Conservation (phyloP, 208 protist genomes). For the Porcisia hertigi region DNA sequence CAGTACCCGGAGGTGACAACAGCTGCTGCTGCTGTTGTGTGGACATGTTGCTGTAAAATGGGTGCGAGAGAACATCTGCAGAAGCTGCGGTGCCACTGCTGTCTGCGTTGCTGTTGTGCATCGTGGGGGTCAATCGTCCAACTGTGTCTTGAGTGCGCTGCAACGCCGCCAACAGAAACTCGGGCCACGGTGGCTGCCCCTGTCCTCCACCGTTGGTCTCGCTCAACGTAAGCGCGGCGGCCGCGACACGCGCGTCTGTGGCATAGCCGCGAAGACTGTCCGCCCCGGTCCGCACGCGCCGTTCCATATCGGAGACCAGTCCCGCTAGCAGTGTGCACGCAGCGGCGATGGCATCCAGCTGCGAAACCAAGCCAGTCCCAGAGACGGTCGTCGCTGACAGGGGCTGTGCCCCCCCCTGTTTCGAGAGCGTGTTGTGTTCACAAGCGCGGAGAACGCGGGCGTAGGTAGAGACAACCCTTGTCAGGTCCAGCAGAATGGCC, state of each 20-base stretch:
- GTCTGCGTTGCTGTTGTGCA: neutral
- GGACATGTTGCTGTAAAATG: slow-evolving; percentile 15
- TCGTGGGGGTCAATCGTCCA: slow-evolving; percentile 9
- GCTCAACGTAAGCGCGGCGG: slow-evolving; percentile 10
- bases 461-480: slow-evolving; percentile 37
- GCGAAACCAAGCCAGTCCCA: slow-evolving; percentile 15
- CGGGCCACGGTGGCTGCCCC: slow-evolving; percentile 27
- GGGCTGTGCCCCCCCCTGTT: neutral
- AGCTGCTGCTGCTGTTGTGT: slow-evolving; percentile 15
- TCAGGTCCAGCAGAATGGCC: slow-evolving; percentile 59
- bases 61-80: slow-evolving; percentile 13
- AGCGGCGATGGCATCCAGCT: slow-evolving; percentile 35
- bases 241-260: slow-evolving; percentile 50
- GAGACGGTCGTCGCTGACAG: neutral
- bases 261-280: slow-evolving; percentile 60
- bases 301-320: slow-evolving; percentile 67
- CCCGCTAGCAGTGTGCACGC: slow-evolving; percentile 56
- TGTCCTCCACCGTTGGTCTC: slow-evolving; percentile 1
- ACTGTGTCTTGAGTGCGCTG: slow-evolving; percentile 28
- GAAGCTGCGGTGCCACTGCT: neutral
- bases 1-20: neutral
- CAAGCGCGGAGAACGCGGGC: slow-evolving; percentile 16
- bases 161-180: slow-evolving; percentile 23
- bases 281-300: slow-evolving; percentile 66
- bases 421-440: neutral